Percentiles rank a stretch among this genome's conserved stretches.
Conservation (phyloP, 2,329 filamentous ascomycete species). For the Cercospora sesami region DNA sequence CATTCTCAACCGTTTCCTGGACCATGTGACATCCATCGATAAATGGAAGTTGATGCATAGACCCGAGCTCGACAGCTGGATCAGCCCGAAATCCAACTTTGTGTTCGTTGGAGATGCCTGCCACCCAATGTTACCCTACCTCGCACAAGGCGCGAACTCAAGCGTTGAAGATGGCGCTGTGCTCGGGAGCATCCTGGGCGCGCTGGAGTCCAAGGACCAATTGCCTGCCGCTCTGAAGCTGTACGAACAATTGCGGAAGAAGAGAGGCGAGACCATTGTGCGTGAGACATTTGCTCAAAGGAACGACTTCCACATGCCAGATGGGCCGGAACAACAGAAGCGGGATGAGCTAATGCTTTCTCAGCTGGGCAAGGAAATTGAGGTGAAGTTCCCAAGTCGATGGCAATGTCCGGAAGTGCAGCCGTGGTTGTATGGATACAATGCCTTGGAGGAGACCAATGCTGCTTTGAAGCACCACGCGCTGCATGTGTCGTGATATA, state of each 20-base stretch:
- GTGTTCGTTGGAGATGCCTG: constrained; percentile 59
- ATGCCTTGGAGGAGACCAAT: constrained; percentile 57
- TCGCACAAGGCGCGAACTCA: constrained; percentile 67
- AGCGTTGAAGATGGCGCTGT: constrained; percentile 69
- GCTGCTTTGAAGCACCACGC: constrained; percentile 26
- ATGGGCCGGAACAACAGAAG: constrained; percentile 58
- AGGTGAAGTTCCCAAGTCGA: constrained; percentile 61
- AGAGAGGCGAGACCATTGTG: constrained; percentile 56
- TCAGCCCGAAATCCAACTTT: constrained; percentile 55
- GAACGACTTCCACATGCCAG: constrained; percentile 45
- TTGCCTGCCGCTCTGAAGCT: constrained; percentile 45
- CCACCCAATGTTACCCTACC: constrained; percentile 44
- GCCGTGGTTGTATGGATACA: constrained; percentile 65
- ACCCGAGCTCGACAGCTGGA: constrained; percentile 56
- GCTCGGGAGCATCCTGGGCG: constrained; percentile 58
- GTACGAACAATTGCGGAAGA: constrained; percentile 51
- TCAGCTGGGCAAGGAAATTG: constrained; percentile 54
- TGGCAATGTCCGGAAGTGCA: constrained; percentile 65
- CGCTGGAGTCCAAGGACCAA: constrained; percentile 46
- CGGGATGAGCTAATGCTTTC: constrained; percentile 60
- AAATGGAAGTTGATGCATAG: constrained; percentile 70
- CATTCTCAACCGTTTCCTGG: constrained; percentile 49
- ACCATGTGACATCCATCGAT: constrained; percentile 58
- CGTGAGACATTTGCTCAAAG: constrained; percentile 60
- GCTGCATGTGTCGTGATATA: background rate